phyloP scores from a whole-genome alignment of 2,329 filamentous ascomycete genomes.

The Parasarocladium wereldwijsianum region DNA sequence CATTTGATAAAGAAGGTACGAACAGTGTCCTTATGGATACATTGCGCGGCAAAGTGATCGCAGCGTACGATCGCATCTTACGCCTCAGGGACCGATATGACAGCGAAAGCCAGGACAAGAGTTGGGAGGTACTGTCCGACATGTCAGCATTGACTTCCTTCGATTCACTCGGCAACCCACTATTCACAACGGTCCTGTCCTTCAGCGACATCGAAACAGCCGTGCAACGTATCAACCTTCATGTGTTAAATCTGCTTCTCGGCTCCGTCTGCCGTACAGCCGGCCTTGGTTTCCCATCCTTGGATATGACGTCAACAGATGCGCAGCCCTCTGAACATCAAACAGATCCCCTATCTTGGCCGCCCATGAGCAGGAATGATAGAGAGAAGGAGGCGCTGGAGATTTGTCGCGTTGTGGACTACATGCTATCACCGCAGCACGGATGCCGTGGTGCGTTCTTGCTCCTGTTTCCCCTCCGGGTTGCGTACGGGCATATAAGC shows the following conservation, averaged over 20 bases:
- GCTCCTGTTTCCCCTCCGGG: constrained; percentile 1
- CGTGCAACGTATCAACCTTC: background rate
- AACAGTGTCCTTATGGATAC: no score
- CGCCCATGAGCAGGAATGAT: no score
- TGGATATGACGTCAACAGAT: background rate
- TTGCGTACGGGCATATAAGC: background rate
- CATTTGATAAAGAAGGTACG: no score
- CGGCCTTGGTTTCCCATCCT: background rate
- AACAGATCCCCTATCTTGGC: background rate
- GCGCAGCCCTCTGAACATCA: no score
- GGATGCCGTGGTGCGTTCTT: constrained; percentile 1
- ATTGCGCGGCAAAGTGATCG: background rate
- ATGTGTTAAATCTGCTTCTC: background rate
- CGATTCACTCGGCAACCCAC: background rate
- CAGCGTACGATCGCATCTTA: background rate
- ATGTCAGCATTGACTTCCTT: background rate
- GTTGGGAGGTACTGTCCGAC: background rate
- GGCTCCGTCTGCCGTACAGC: background rate
- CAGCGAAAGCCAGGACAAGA: background rate
- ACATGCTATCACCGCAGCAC: background rate
- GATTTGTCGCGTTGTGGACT: constrained; percentile 1
- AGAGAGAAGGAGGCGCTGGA: background rate
- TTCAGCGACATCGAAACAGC: background rate
- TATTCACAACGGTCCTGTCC: background rate
- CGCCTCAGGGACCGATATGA: background rate